Base-by-base conservation (phyloP, 345 rosid genomes). In the Adansonia digitata region DNA sequence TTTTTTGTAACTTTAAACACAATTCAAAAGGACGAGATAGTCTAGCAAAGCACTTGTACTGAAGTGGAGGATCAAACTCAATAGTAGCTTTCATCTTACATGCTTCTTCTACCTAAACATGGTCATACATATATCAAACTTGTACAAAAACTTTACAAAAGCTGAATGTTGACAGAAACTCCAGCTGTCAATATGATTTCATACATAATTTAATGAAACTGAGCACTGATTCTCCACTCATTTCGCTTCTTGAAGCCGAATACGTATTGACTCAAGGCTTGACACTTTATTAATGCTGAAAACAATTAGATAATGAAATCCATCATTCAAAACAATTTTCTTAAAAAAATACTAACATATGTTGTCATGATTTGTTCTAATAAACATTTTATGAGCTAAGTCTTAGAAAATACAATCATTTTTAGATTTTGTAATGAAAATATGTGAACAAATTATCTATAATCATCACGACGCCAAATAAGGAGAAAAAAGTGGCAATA, bases 231-330 rank as follows among this genome's bases (percentile, higher is more conserved):
- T 45, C 37, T 53, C 48, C 14, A 34, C 57, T 85, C 84, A 85
- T 70, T 83, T 83, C 2, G 89, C 91, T 81, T 81, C 88, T 75
- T 82, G 90, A 26, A 93, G 90, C 1, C 57, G 60, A 0, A 81
- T 53, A 2, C 93, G 78, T 11, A 91, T 81, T 31, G 83, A 71
- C 48, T 83, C 87, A 0, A 89, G 76, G 78, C 83, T 84, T 26
- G 87, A 76, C 80, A 73, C 72, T 75, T 87, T 93, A 81, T 87
- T 89, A 69, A 91, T 64, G 74, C 98, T 93, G 92, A 85, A 81
- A 4, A 63, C 74, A 65, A 65, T 62, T 0, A 3, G 51, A 65
- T 65, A 22, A 6, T 1, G 20, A n/a, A 53, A 42, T 18, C 60
- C 14, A 66, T 56, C 66, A 59, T 43, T 53, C 12, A 26, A n/a